phyloP scores from a whole-genome alignment of 305 asterid genomes.

The Solanum hybrid region DNA sequence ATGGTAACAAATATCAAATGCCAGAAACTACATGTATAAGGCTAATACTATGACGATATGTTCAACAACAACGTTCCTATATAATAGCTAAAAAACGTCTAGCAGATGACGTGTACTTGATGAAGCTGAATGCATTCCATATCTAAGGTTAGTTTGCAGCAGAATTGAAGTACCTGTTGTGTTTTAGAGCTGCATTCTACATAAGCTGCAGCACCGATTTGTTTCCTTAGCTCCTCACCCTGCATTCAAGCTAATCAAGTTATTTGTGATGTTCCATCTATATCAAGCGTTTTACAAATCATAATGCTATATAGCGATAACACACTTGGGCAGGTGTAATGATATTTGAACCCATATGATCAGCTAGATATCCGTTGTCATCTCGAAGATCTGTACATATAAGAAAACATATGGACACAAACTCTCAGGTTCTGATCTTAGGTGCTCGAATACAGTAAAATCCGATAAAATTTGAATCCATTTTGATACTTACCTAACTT shows the following conservation, averaged over 20 bases:
- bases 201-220: conserved; percentile 92
- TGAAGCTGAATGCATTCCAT: background rate
- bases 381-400: conserved; percentile 65
- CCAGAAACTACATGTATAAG: background rate
- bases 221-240: conserved; percentile 97
- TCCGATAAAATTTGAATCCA: background rate
- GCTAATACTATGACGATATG: background rate
- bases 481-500: conserved; percentile 51
- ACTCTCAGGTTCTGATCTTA: background rate
- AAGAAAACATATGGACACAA: background rate
- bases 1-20: background rate
- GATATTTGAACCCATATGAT: conserved; percentile 64
- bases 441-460: background rate
- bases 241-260: conserved; percentile 11
- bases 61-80: background rate
- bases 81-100: background rate
- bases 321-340: conserved; percentile 71
- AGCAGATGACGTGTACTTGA: background rate
- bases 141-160: background rate
- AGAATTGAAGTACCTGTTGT: conserved; percentile 49
- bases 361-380: conserved; percentile 53
- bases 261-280: background rate
- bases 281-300: background rate
- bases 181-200: conserved; percentile 97
- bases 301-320: background rate